Evolutionary conservation across 1,284 basidiomycete genomes (phyloP), one percentile per base, ranked within the genome.

Genomic region (Trichosporon ovoides): DNA sequence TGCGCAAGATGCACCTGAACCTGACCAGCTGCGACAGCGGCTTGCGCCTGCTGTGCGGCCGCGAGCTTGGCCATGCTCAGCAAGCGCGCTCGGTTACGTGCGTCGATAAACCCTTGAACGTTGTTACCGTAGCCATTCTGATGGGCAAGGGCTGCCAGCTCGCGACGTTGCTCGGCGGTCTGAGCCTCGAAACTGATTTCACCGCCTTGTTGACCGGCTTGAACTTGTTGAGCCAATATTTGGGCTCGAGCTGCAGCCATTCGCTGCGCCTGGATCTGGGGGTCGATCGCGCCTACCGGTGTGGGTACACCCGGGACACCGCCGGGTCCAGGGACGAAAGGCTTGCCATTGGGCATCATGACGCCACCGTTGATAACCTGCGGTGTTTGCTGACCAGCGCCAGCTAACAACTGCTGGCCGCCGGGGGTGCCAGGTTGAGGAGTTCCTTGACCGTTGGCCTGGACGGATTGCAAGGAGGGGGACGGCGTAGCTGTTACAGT

Each of bases 101-200:
- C 59, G 11, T 71, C 68, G 18, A 72, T 52, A 54, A 62, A 72
- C 6, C 49, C 66, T 28, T 67, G 65, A 38, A 70, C 49, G 53
- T 74, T 69, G 49, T 61, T 61, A 11, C 65, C 68, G 49, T 64
- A 69, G 12, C 70, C 71, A 38, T 64, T 62, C 34, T 55, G 46
- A 48, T 59, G 52, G 3, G 68, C 64, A 1, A 61, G 28, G 14
- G 55, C 54, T 5, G 52, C 46, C 2, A 67, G 40, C 49, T 70
- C 67, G 33, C 58, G 59, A 16, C 61, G 61, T 55, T 63, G 67
- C 53, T 70, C 65, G 18, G 67, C 55, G 0, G 59, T 63, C 38
- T 57, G 50, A 11, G 35, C 56, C 49, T 70, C 68, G 16, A 65
- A 35, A 52, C 55, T 54, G 36, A 50, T 50, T 31, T 59, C 55